Evolutionary conservation across 768 basidiomycete species (phyloP).

Genomic region (Daedaleopsis nitida): DNA sequence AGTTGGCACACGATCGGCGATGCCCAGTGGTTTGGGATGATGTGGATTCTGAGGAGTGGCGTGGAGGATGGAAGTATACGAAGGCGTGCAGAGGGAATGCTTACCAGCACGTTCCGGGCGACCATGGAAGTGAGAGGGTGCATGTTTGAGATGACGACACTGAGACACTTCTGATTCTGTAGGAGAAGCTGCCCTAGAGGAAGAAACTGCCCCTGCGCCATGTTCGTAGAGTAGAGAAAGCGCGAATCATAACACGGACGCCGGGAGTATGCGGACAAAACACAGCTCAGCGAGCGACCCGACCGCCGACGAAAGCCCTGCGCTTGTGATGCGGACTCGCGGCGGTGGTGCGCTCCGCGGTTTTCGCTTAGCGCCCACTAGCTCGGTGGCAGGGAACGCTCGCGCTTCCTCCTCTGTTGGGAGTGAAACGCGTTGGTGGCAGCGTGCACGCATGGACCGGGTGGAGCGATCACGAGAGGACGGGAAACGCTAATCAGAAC

Average conservation of each 20-base stretch:
- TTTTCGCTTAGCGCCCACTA: slow-evolving; percentile 72
- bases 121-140: slow-evolving; percentile 50
- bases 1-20: neutral
- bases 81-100: slow-evolving; percentile 15
- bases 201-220: neutral
- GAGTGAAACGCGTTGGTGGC: too few species aligned
- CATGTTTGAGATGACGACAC: slow-evolving; percentile 34
- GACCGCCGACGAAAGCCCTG: too few species aligned
- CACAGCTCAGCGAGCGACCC: too few species aligned
- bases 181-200: neutral
- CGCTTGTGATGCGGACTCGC: neutral
- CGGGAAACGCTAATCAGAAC: neutral
- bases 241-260: too few species aligned
- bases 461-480: neutral
- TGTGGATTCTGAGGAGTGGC: too few species aligned
- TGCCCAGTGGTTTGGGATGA: neutral
- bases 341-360: slow-evolving; percentile 48
- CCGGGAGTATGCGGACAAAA: too few species aligned
- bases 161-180: neutral
- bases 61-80: too few species aligned
- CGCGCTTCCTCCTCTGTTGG: slow-evolving; percentile 69
- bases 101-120: slow-evolving; percentile 59
- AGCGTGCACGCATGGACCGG: neutral
- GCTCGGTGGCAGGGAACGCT: slow-evolving; percentile 67
- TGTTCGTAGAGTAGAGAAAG: neutral